Evolutionary conservation across 1,284 basidiomycete species (phyloP), one percentile per base, ranked within the genome.

Genomic region (Pseudozyma pruni): DNA sequence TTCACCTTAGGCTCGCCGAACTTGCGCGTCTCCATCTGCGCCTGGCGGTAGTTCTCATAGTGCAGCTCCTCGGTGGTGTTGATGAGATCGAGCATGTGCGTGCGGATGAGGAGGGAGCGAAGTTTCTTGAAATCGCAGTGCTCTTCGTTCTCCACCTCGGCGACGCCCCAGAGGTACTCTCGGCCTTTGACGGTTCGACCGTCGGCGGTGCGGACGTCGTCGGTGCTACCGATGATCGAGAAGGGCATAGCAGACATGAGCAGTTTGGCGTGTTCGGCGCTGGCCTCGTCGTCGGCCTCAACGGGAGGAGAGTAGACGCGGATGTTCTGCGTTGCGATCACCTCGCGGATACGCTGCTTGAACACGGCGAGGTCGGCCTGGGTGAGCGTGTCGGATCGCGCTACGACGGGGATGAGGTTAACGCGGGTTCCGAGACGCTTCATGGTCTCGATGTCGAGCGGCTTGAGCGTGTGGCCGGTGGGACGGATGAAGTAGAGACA

Each of bases 101-200:
- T 97, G 76, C 96, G 90, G 84, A 99, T 96, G 37, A 99, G 87
- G 37, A 98, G 87, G 25, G 93, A 93, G 67, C 96, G 92, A 52
- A 99, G 87, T 85, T 98, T 98, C 85, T 92, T 93, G 88, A 99
- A 98, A 85, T 98, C 96, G 83, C 96, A 99, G 86, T 99, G 95
- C 83, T 91, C 90, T 86, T 98, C 95, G 83, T 98, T 98, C 85
- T 98, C 95, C 58, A 98, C 76, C 86, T 99, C 95, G 22, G 95
- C 95, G 27, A 98, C 93, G 86, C 96, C 96, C 96, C 96, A 99
- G n/a, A 96, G 89, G 84, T 99, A 99, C 83, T 98, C 92, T 79
- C 96, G 90, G 40, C 96, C 95, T 85, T 98, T 98, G 83, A 98
- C 95, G 31, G 89, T 85, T 57, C 94, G 90, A 11, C 96, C 96